Percentiles rank a stretch among this genome's conserved stretches.
Evolutionary conservation across 106 monocot species (phyloP).

Genomic region (Dendrobium officinale): DNA sequence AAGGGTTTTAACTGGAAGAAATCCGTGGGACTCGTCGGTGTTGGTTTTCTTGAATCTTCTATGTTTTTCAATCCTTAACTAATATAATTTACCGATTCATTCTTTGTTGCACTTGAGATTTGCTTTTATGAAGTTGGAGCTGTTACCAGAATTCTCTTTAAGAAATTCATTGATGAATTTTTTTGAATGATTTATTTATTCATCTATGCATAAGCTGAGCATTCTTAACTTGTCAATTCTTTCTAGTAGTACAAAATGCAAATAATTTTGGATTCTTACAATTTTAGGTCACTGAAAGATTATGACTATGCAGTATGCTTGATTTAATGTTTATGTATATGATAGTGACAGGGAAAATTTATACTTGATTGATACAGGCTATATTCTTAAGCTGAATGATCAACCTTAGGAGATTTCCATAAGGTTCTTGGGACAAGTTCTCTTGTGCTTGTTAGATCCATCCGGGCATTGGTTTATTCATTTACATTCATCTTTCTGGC

Average conservation of each 20-base stretch:
- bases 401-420: neutral
- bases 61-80: neutral
- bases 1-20: neutral
- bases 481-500: neutral
- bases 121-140: neutral
- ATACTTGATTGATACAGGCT: neutral
- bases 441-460: neutral
- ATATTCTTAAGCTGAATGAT: neutral
- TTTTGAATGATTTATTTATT: neutral
- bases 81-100: neutral
- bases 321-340: neutral
- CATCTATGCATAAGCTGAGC: neutral
- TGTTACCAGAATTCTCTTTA: neutral
- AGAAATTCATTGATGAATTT: neutral
- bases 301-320: neutral
- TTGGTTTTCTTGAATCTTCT: neutral
- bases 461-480: neutral
- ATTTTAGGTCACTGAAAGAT: neutral
- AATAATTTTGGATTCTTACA: neutral
- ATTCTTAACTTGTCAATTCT: neutral
- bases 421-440: neutral
- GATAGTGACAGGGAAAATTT: neutral
- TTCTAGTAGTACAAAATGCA: neutral
- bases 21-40: neutral
- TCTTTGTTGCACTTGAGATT: neutral